Base-by-base conservation (phyloP, 2,329 filamentous ascomycete genomes). In the Huntiella moniliformis region DNA sequence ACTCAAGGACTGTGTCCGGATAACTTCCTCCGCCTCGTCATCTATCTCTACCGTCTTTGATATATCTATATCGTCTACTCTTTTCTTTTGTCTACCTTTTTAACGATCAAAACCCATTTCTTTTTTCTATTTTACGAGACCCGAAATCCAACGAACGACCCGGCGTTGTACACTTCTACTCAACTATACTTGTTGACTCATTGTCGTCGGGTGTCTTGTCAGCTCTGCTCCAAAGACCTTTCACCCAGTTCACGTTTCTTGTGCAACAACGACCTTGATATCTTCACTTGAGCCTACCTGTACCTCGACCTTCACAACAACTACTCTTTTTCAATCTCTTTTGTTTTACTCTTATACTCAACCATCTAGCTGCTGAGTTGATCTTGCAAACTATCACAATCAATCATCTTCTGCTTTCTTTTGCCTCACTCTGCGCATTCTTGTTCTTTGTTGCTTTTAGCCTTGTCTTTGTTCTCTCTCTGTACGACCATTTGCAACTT, bases 81-180 rank as follows among this genome's bases (percentile, higher is more conserved):
- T 34, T 61, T 59, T 59, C 57, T 52, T 62, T 62, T 61, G 56
- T 61, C 54, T 51, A 52, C 38, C 55, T 34, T 42, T 45, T 44
- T 49, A 43, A 49, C 46, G 47, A 49, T 44, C 44, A 39, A 12
- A 33, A 34, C 11, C 42, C 46, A 16, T 31, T 47, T 28, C 22
- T 28, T 28, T 28, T 28, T 28, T 28, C 22, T n/a, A 28, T 52
- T 56, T 55, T 60, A 66, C 63, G 62, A 64, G 57, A 60, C 60
- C 60, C 65, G 61, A 65, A 60, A 57, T 55, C 51, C 46, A 51
- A 45, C 52, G 46, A 54, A 54, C 53, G 53, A 54, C 51, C 49
- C 52, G 53, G 53, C 53, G 53, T 54, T 54, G 50, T 51, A 52
- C 50, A 50, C 48, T 45, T 18, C 15, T 42, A n/a, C 31, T 16